phyloP scores from a whole-genome alignment of 495 filamentous ascomycete genomes.

The Penicillium cinerascens region DNA sequence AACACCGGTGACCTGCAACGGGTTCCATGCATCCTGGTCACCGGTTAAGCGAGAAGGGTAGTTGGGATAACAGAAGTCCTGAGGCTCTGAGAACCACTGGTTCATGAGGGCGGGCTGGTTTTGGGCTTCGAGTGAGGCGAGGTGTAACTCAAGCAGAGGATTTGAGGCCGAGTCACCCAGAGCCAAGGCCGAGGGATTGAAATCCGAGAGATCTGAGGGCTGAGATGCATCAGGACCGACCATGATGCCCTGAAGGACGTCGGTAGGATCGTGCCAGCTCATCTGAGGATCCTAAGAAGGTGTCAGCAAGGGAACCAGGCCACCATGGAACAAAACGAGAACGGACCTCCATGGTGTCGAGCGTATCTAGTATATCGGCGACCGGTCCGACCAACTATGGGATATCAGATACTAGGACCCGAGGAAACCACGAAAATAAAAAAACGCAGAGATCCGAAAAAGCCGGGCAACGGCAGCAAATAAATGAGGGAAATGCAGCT shows the following conservation, averaged over 20 bases:
- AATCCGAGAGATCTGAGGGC: constrained; percentile 9
- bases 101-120: constrained; percentile 19
- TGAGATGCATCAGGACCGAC: constrained; percentile 13
- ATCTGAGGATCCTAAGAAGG: constrained; percentile 8
- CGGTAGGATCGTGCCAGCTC: constrained; percentile 29
- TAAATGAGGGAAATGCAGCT: neutral
- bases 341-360: constrained; percentile 22
- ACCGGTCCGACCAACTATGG: neutral
- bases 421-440: neutral
- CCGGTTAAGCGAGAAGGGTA: constrained; percentile 25
- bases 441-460: neutral
- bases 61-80: constrained; percentile 21
- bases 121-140: constrained; percentile 17
- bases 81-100: constrained; percentile 21
- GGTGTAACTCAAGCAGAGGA: constrained; percentile 32
- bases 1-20: constrained; percentile 35
- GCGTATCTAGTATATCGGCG: neutral
- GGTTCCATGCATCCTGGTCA: constrained; percentile 40
- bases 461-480: neutral
- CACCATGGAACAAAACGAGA: neutral
- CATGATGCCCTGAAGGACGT: constrained; percentile 41
- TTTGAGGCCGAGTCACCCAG: constrained; percentile 23
- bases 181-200: constrained; percentile 16
- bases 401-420: neutral
- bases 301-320: neutral